Conservation (phyloP, 2,329 filamentous ascomycete species). For the Aureobasidium mangrovei region DNA sequence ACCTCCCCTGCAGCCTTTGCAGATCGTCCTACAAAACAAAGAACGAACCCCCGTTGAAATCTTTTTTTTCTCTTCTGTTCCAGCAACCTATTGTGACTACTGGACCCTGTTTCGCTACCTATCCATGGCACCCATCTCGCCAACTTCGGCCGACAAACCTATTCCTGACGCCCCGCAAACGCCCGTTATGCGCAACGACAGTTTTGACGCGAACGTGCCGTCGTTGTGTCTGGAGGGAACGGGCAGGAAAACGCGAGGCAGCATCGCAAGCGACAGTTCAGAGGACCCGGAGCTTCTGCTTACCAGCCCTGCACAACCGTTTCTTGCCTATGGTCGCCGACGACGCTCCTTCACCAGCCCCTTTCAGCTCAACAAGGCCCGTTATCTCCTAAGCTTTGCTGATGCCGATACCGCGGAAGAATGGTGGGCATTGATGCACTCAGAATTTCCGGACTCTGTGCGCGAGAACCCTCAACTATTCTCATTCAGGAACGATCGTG, state of each 20-base stretch:
- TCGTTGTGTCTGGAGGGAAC: background rate
- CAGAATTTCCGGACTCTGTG: conserved; percentile 22
- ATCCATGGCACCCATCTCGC: background rate
- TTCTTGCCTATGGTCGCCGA: conserved; percentile 16
- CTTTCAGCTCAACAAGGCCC: conserved; percentile 18
- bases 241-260: conserved; percentile 8
- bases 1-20: conserved; percentile 7
- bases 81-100: conserved; percentile 2
- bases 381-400: conserved; percentile 27
- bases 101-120: conserved; percentile 1
- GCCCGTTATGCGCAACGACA: conserved; percentile 11
- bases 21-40: conserved; percentile 1
- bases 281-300: conserved; percentile 1
- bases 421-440: conserved; percentile 26
- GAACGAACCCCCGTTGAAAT: conserved; percentile 4
- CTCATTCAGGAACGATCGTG: conserved; percentile 24
- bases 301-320: conserved; percentile 10
- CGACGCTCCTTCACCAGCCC: conserved; percentile 16
- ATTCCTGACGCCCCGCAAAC: background rate
- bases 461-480: conserved; percentile 26
- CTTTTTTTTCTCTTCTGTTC: background rate
- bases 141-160: background rate
- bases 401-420: conserved; percentile 24
- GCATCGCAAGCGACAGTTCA: conserved; percentile 6
- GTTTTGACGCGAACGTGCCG: conserved; percentile 2